Evolutionary conservation across 805 yeast species (phyloP).

Genomic region (Zygosaccharomyces lentus): DNA sequence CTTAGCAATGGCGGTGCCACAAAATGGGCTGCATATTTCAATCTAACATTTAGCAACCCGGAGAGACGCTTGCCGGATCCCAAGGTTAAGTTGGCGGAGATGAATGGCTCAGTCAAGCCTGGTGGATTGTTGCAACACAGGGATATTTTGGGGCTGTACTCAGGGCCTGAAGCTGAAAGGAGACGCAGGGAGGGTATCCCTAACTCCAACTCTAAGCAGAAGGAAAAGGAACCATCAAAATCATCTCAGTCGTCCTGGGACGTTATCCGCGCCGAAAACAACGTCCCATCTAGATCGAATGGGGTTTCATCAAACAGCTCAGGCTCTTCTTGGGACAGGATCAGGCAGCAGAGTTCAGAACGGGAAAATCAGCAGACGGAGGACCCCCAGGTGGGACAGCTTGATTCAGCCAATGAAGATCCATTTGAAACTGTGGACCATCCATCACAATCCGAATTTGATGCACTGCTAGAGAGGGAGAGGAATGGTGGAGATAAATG

Average conservation of each 20-base stretch:
- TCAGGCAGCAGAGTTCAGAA: slow-evolving; percentile 20
- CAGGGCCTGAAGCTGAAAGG: slow-evolving; percentile 28
- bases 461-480: slow-evolving; percentile 17
- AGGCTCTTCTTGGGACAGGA: slow-evolving; percentile 31
- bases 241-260: slow-evolving; percentile 37
- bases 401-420: slow-evolving; percentile 9
- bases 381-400: not conserved
- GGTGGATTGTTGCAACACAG: slow-evolving; percentile 34
- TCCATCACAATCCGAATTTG: slow-evolving; percentile 20
- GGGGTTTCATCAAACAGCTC: not conserved
- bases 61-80: slow-evolving; percentile 55
- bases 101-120: slow-evolving; percentile 17
- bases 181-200: slow-evolving; percentile 16
- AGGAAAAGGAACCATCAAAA: not conserved
- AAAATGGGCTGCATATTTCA: slow-evolving; percentile 51
- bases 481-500: slow-evolving; percentile 12
- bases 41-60: slow-evolving; percentile 48
- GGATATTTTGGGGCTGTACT: slow-evolving; percentile 38
- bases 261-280: slow-evolving; percentile 33
- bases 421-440: slow-evolving; percentile 6
- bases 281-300: slow-evolving; percentile 7
- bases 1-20: slow-evolving; percentile 35
- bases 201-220: not conserved
- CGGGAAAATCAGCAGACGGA: not conserved
- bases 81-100: slow-evolving; percentile 34